phyloP scores from a whole-genome alignment of 176 grass and related monocot genomes.

The Guadua angustifolia region DNA sequence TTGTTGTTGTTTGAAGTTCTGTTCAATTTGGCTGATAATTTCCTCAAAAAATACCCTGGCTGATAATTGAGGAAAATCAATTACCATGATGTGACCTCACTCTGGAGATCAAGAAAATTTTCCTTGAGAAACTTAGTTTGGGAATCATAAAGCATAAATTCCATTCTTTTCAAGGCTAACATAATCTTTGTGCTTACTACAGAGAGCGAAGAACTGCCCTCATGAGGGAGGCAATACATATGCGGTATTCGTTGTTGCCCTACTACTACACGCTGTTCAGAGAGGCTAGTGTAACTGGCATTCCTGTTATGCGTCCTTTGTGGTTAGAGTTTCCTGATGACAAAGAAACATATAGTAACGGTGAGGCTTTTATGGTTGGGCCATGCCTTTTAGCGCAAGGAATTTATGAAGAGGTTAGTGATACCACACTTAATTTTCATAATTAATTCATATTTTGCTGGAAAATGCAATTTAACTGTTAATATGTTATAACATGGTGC shows the following conservation, averaged over 20 bases:
- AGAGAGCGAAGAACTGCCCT: conserved; percentile 82
- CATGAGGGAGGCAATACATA: conserved; percentile 88
- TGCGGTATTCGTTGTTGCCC: conserved; percentile 83
- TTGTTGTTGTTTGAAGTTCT: background rate
- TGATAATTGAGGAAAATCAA: conserved; percentile 15
- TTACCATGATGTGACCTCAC: background rate
- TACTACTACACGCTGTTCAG: conserved; percentile 94
- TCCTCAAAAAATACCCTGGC: background rate
- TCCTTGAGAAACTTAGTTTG: conserved; percentile 22
- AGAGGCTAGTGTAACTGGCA: conserved; percentile 81
- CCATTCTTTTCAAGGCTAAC: conserved; percentile 28
- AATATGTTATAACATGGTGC: conserved; percentile 36
- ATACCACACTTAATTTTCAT: conserved; percentile 19
- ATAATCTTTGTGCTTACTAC: conserved; percentile 31
- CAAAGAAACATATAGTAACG: conserved; percentile 91
- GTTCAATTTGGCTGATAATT: background rate
- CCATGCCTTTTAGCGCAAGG: conserved; percentile 77
- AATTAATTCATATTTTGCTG: conserved; percentile 34
- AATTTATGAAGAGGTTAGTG: conserved; percentile 76
- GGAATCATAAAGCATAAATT: conserved; percentile 19
- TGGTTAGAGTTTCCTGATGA: conserved; percentile 96
- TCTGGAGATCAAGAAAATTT: conserved; percentile 14
- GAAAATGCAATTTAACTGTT: background rate
- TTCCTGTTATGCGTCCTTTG: conserved; percentile 92
- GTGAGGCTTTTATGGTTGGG: conserved; percentile 92